phyloP scores from a whole-genome alignment of 306 rosid species.

The Fagus sylvatica region DNA sequence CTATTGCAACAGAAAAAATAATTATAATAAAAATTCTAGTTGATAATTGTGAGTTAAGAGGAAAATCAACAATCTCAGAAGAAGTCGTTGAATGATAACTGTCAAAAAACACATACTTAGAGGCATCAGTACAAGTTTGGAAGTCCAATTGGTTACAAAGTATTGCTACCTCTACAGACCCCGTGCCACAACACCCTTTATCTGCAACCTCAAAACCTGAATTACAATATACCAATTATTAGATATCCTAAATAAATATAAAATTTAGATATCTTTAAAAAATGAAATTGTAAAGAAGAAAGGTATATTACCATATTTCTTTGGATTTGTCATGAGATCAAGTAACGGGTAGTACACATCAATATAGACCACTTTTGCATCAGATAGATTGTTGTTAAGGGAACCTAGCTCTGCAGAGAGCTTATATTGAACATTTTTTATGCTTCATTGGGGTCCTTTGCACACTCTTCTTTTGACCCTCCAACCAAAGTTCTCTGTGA shows the following conservation, averaged over 20 bases:
- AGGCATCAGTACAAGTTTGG: constrained; percentile 37
- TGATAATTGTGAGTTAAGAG: background rate
- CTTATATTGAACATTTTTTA: constrained; percentile 55
- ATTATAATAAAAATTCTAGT: no score
- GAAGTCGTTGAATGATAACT: constrained; percentile 50
- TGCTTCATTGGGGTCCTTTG: constrained; percentile 35
- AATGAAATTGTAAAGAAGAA: background rate
- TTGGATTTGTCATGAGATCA: constrained; percentile 49
- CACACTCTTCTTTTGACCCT: constrained; percentile 44
- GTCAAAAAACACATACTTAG: constrained; percentile 64
- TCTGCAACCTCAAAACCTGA: constrained; percentile 51
- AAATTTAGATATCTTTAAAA: background rate
- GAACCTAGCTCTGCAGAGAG: constrained; percentile 19
- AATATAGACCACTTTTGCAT: constrained; percentile 36
- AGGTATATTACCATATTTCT: constrained; percentile 37
- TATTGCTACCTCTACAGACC: constrained; percentile 48
- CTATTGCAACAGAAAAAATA: no score
- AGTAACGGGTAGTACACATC: constrained; percentile 50
- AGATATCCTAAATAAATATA: background rate
- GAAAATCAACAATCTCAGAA: constrained; percentile 5
- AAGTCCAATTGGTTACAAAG: constrained; percentile 37
- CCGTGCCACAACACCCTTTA: constrained; percentile 68
- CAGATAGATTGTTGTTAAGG: constrained; percentile 28
- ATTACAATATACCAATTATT: background rate
- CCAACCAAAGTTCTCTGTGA: constrained; percentile 49